phyloP scores from a whole-genome alignment of 1,284 basidiomycete genomes.

The Rhodotorula glutinis region DNA sequence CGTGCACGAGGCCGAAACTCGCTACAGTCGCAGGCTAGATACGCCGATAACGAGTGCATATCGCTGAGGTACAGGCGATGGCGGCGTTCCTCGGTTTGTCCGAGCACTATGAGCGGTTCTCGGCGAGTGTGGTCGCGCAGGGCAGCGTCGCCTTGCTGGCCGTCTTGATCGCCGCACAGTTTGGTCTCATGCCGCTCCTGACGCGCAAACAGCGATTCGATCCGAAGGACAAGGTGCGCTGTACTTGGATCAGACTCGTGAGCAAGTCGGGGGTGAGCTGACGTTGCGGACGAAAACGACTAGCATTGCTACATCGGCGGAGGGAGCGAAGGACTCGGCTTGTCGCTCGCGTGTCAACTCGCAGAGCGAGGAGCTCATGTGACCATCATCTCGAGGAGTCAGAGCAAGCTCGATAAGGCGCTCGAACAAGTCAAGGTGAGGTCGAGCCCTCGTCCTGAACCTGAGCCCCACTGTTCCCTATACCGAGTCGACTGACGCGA shows the following conservation, averaged over 20 bases:
- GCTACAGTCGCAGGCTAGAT: no score
- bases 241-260: neutral
- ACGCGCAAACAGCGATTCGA: constrained; percentile 19
- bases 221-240: constrained; percentile 47
- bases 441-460: no score
- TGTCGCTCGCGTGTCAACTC: constrained; percentile 66
- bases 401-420: constrained; percentile 61
- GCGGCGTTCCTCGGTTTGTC: neutral
- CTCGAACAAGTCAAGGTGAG: constrained; percentile 64
- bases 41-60: no score
- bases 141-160: constrained; percentile 9
- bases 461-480: no score
- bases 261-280: neutral
- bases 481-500: no score
- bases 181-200: constrained; percentile 17
- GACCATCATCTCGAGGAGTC: constrained; percentile 72
- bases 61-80: neutral
- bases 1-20: no score
- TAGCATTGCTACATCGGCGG: constrained; percentile 77
- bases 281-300: neutral
- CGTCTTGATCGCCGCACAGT: constrained; percentile 3
- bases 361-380: constrained; percentile 72
- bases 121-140: neutral
- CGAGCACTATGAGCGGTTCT: neutral
- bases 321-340: constrained; percentile 73